These are phyloP conservation scores for Chiua virens DNA, from an alignment of 768 basidiomycete genomes.

Conservation along the genomic window DNA sequence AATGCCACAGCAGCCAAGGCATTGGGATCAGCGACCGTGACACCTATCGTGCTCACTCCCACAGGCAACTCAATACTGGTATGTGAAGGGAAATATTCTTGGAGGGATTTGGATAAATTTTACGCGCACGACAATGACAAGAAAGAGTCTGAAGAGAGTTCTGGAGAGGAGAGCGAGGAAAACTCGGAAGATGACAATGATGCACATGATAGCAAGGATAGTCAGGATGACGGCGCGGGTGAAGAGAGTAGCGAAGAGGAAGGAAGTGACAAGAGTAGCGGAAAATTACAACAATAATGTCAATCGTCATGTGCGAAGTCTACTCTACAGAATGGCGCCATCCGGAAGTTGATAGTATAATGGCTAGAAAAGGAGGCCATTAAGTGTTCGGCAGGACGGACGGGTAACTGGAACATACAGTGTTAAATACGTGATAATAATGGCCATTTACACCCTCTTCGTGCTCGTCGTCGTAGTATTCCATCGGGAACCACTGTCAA, in stretches of 20 bases:
- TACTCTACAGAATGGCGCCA: slow-evolving; percentile 38
- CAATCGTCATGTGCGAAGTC: neutral
- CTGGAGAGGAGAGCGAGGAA: slow-evolving; percentile 35
- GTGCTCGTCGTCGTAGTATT: slow-evolving; percentile 57
- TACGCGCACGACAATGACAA: slow-evolving; percentile 50
- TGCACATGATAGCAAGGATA: slow-evolving; percentile 29
- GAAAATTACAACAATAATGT: slow-evolving; percentile 13
- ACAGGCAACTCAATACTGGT: slow-evolving; percentile 45
- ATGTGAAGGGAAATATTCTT: slow-evolving; percentile 46
- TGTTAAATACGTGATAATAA: slow-evolving; percentile 75
- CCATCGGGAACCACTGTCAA: slow-evolving; percentile 72
- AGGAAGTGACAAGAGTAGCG: slow-evolving; percentile 16
- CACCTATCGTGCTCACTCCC: slow-evolving; percentile 62
- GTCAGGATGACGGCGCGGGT: slow-evolving; percentile 25
- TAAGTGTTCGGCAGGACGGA: neutral
- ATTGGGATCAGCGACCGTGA: slow-evolving; percentile 29
- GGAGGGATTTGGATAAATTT: slow-evolving; percentile 70
- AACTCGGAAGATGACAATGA: slow-evolving; percentile 24
- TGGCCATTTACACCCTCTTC: slow-evolving; percentile 67
- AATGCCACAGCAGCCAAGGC: slow-evolving; percentile 26
- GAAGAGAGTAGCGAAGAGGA: slow-evolving; percentile 19
- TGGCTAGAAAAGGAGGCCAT: slow-evolving; percentile 34
- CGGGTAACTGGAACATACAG: slow-evolving; percentile 43
- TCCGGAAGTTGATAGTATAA: slow-evolving; percentile 53
- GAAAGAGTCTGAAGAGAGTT: slow-evolving; percentile 32